phyloP scores from a whole-genome alignment of 768 basidiomycete species.

The Trametes cinnabarina region DNA sequence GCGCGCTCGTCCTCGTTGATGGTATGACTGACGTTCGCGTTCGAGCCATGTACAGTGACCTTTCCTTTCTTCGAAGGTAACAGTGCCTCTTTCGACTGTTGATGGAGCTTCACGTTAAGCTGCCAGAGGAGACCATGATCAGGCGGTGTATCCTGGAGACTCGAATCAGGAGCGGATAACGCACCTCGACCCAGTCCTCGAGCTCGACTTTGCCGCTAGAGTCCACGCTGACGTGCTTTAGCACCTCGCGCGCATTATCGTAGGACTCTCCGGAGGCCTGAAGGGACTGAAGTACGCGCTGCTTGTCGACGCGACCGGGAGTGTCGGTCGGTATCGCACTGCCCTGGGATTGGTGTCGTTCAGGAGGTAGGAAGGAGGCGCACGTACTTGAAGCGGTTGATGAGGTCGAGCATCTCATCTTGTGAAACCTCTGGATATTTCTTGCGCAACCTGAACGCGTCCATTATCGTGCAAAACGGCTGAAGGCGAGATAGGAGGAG shows the following conservation, averaged over 20 bases:
- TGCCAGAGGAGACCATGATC: constrained; percentile 29
- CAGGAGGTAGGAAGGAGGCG: background rate
- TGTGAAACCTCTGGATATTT: constrained; percentile 89
- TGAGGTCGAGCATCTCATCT: constrained; percentile 93
- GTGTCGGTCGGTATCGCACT: constrained; percentile 77
- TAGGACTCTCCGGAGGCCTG: constrained; percentile 85
- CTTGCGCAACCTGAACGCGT: constrained; percentile 82
- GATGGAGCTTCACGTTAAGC: constrained; percentile 80
- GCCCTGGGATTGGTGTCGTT: constrained; percentile 1
- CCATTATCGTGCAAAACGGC: constrained; percentile 46
- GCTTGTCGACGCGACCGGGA: constrained; percentile 81
- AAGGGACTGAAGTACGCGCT: constrained; percentile 72
- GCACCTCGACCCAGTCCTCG: constrained; percentile 97
- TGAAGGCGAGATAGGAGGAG: background rate
- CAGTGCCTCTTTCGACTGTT: constrained; percentile 39
- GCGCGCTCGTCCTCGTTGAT: constrained; percentile 95
- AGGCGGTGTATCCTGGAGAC: constrained; percentile 15
- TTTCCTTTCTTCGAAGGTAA: constrained; percentile 77
- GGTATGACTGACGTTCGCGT: constrained; percentile 93
- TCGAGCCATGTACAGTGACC: constrained; percentile 92
- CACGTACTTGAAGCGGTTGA: constrained; percentile 94
- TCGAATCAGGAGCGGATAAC: constrained; percentile 24
- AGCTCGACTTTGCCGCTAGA: constrained; percentile 94
- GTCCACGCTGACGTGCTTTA: constrained; percentile 93
- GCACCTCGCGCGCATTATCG: constrained; percentile 82